Evolutionary conservation across 495 filamentous ascomycete species (phyloP).

Genomic region (Talaromyces stipitatus): DNA sequence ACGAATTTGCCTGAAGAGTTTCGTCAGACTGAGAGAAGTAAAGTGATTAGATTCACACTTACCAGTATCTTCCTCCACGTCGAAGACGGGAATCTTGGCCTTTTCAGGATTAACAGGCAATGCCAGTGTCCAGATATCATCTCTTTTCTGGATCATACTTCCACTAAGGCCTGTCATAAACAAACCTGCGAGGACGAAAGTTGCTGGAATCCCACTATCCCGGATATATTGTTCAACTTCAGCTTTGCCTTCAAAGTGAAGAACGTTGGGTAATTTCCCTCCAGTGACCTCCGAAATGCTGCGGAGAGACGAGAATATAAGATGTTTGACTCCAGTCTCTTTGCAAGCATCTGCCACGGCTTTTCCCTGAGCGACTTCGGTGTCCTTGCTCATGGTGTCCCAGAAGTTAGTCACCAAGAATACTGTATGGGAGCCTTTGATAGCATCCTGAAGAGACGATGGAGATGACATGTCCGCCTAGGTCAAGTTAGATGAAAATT

Average conservation of each 20-base stretch:
- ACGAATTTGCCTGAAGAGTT: slow-evolving; percentile 46
- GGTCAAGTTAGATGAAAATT: not conserved
- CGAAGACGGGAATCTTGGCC: slow-evolving; percentile 3
- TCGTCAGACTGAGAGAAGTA: too few relatives aligned
- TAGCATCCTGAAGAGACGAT: slow-evolving; percentile 18
- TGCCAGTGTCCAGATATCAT: not conserved
- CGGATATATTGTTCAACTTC: slow-evolving; percentile 35
- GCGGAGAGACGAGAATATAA: slow-evolving; percentile 19
- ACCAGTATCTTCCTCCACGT: slow-evolving; percentile 5
- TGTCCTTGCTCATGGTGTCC: not conserved
- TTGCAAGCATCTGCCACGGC: slow-evolving; percentile 45
- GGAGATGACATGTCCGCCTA: slow-evolving; percentile 26
- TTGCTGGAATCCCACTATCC: slow-evolving; percentile 22
- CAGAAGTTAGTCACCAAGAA: slow-evolving; percentile 23
- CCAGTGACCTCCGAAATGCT: slow-evolving; percentile 11
- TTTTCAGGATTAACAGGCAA: not conserved
- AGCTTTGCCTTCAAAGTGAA: slow-evolving; percentile 32
- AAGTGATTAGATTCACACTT: not conserved
- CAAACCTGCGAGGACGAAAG: slow-evolving; percentile 10
- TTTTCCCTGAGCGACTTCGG: slow-evolving; percentile 38
- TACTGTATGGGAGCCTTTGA: slow-evolving; percentile 26
- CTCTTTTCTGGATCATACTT: not conserved
- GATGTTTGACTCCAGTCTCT: slow-evolving; percentile 13
- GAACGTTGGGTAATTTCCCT: slow-evolving; percentile 13
- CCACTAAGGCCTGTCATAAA: slow-evolving; percentile 13